Base-by-base conservation (phyloP, 2,329 filamentous ascomycete species). In the Fusarium poae region DNA sequence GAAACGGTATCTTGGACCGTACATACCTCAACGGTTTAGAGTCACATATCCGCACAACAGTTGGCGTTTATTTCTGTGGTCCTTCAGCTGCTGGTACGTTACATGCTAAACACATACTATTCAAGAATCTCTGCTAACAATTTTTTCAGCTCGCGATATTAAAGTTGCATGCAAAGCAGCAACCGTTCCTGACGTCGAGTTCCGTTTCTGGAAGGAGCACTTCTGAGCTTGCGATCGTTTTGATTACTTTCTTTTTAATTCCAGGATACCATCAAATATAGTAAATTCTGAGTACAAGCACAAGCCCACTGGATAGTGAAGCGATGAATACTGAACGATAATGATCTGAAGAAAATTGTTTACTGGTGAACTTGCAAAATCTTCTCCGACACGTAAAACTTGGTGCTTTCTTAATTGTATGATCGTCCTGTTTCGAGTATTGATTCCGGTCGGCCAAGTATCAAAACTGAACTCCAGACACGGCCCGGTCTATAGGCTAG, bases 121-220 rank as follows among this genome's bases (percentile, higher is more conserved):
- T 30, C 34, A 25, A 2, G 30, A 34, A 18, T 13, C 15, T 20
- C 32, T 45, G n/a, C 81, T 85, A 77, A 85, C 77, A 13, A n/a
- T 48, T 15, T 48, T 44, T 18, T 83, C 87, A 81, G 95, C 95
- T 9, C 88, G 94, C 71, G 89, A 93, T 75, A 97, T 99, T 78
- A 91, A 92, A 80, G 88, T 89, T 77, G 94, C 95, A 18, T 92
- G 92, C 71, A 92, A 91, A 76, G 79, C 84, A 54, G 91, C 91
- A 18, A 92, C 89, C 15, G 89, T 87, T 37, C 88, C 88, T 67
- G 92, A 97, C 72, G 93, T 99, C 59, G 88, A 90, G 75, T 99
- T 98, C 83, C 92, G 93, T 74, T 99, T 99, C 85, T 99, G 96
- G 96, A 99, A 99, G 84, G 96, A 99, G 81, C 95, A 99, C 77